Evolutionary conservation across 1,284 basidiomycete species (phyloP).

Genomic region (Cutaneotrichosporon sp.): DNA sequence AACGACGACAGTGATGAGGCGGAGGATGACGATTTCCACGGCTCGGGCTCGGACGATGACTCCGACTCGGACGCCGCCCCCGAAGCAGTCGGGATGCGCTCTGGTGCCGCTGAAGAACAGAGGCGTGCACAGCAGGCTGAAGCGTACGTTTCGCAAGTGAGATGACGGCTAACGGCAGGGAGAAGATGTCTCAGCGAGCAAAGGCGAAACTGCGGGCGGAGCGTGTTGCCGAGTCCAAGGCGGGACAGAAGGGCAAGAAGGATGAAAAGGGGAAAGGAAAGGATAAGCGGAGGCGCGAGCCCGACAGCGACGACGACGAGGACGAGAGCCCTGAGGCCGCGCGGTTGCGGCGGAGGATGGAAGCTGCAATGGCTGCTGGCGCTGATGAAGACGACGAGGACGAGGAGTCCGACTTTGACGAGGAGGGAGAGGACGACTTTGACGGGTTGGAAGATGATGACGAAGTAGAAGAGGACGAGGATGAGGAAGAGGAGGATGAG

Average conservation of each 20-base stretch:
- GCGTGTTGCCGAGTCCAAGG: constrained; percentile 24
- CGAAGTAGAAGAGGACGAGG: constrained; percentile 23
- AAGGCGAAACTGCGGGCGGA: constrained; percentile 21
- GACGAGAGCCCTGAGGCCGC: constrained; percentile 23
- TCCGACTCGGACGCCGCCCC: constrained; percentile 38
- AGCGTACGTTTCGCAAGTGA: constrained; percentile 17
- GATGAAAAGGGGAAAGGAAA: constrained; percentile 14
- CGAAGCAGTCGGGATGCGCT: constrained; percentile 30
- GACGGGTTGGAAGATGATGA: constrained; percentile 22
- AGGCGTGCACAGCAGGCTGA: constrained; percentile 8
- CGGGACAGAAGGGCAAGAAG: constrained; percentile 4
- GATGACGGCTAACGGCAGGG: not conserved
- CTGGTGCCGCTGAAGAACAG: constrained; percentile 13
- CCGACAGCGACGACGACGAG: constrained; percentile 19
- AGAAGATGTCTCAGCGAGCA: constrained; percentile 4
- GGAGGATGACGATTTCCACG: constrained; percentile 20
- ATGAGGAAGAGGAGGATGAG: constrained; percentile 27
- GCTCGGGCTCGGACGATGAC: constrained; percentile 24
- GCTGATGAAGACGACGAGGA: constrained; percentile 20
- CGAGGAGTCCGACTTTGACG: constrained; percentile 29
- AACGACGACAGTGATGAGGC: not conserved
- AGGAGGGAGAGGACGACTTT: constrained; percentile 23
- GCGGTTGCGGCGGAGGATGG: constrained; percentile 23
- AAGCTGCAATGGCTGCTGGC: constrained; percentile 19
- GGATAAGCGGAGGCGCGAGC: not conserved